A percentile compares a stretch with the other conserved stretches of the same genome.
phyloP scores from a whole-genome alignment of 495 filamentous ascomycete species.

The Thermothielavioides terrestris region DNA sequence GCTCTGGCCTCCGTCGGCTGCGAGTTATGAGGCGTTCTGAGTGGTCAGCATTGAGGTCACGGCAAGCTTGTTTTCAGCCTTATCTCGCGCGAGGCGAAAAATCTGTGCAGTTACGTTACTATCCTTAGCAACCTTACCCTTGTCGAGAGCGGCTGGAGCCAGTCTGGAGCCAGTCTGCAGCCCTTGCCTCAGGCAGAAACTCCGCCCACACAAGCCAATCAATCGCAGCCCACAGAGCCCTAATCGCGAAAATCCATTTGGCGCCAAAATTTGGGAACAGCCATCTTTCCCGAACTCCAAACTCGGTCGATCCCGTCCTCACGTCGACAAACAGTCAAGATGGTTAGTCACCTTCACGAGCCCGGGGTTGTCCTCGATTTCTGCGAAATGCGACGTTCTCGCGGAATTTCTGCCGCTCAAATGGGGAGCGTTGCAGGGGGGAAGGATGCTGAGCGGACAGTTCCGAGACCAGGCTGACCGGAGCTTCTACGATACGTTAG shows the following conservation, averaged over 20 bases:
- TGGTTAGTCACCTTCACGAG: conserved; percentile 26
- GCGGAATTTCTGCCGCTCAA: conserved; percentile 7
- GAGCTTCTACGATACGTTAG: conserved; percentile 40
- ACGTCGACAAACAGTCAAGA: conserved; percentile 33
- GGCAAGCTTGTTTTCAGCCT: conserved; percentile 1
- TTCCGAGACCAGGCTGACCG: conserved; percentile 27
- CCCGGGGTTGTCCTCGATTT: conserved; percentile 2
- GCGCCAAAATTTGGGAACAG: conserved; percentile 28
- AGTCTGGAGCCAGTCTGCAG: neutral
- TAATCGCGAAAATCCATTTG: conserved; percentile 31
- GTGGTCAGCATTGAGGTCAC: conserved; percentile 1
- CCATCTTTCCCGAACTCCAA: conserved; percentile 23
- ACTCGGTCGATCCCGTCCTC: conserved; percentile 27
- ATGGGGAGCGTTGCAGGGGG: conserved; percentile 1
- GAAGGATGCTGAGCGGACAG: neutral
- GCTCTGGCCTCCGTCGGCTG: conserved; percentile 15
- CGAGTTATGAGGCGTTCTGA: conserved; percentile 15
- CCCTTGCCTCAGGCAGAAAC: conserved; percentile 16
- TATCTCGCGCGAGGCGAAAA: neutral
- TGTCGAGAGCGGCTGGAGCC: neutral
- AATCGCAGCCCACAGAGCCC: conserved; percentile 27
- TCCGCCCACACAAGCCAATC: conserved; percentile 21
- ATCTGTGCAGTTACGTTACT: neutral
- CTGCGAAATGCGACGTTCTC: conserved; percentile 1
- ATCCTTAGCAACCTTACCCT: conserved; percentile 6